phyloP scores from a whole-genome alignment of 345 rosid genomes.

The Ailanthus altissimus region DNA sequence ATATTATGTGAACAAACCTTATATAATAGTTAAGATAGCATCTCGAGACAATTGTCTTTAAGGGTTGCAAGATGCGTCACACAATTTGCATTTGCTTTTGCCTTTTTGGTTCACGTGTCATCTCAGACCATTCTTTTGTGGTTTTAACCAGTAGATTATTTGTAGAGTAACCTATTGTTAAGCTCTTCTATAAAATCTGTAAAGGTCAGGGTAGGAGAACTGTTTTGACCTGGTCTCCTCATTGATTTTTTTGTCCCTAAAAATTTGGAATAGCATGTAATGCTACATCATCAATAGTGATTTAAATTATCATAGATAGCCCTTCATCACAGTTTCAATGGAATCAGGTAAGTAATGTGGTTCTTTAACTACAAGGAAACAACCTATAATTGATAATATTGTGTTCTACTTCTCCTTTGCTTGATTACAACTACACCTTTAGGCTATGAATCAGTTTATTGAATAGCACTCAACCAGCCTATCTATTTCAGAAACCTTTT shows the following conservation, averaged over 20 bases:
- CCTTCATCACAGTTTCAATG: neutral
- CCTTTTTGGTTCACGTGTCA: neutral
- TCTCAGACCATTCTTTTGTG: neutral
- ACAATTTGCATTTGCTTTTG: neutral
- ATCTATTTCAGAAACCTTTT: neutral
- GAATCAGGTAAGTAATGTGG: neutral
- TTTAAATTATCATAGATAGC: neutral
- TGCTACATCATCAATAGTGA: neutral
- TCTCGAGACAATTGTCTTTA: neutral
- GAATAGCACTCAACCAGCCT: neutral
- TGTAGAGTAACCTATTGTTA: neutral
- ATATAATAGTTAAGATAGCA: constrained; percentile 1
- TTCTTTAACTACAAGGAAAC: neutral
- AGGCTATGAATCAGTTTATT: neutral
- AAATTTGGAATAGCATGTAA: neutral
- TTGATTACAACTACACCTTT: neutral
- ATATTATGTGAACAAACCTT: neutral
- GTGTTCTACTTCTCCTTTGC: neutral
- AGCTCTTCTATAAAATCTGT: too few relatives aligned
- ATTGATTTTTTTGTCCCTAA: neutral
- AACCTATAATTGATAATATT: neutral
- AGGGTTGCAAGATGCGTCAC: neutral
- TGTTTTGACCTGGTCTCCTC: constrained; percentile 1
- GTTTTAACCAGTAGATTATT: neutral
- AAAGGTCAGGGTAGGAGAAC: neutral